Conservation (phyloP, 305 asterid species). For the Caryopteris hybrid region DNA sequence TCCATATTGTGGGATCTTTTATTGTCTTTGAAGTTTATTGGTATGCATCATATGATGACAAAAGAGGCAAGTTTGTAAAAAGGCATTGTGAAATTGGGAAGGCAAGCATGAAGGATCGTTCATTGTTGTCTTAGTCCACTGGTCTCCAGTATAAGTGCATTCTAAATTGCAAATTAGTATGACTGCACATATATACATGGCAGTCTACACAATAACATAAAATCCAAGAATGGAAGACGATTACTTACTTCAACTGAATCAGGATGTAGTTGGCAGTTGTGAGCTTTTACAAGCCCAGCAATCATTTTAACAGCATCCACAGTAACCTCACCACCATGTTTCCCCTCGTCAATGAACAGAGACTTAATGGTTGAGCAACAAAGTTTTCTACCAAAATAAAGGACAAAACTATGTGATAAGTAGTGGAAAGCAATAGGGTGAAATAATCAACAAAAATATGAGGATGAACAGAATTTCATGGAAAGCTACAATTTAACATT, state of each 20-base stretch:
- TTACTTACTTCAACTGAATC: conserved; percentile 77
- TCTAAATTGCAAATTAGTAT: not conserved
- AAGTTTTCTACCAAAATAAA: conserved; percentile 50
- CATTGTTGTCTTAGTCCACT: not conserved
- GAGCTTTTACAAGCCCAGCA: conserved; percentile 77
- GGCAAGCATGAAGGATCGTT: not conserved
- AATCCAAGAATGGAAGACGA: not conserved
- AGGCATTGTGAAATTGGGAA: not conserved
- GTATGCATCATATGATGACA: not conserved
- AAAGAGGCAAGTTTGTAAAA: not conserved
- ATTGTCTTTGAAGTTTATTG: not conserved
- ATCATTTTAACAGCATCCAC: conserved; percentile 85
- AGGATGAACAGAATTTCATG: not conserved
- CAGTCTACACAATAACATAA: conserved; percentile 2
- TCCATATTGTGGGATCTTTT: not conserved
- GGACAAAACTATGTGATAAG: conserved; percentile 8
- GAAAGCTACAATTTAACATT: not conserved
- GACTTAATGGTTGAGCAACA: conserved; percentile 67
- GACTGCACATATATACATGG: not conserved
- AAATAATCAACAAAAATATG: not conserved
- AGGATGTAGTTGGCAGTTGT: conserved; percentile 82
- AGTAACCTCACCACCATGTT: conserved; percentile 95
- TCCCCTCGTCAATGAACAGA: conserved; percentile 77
- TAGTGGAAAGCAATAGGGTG: not conserved
- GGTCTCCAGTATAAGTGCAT: not conserved